phyloP scores from a whole-genome alignment of 345 rosid species.

The Melaleuca quinquenervia region DNA sequence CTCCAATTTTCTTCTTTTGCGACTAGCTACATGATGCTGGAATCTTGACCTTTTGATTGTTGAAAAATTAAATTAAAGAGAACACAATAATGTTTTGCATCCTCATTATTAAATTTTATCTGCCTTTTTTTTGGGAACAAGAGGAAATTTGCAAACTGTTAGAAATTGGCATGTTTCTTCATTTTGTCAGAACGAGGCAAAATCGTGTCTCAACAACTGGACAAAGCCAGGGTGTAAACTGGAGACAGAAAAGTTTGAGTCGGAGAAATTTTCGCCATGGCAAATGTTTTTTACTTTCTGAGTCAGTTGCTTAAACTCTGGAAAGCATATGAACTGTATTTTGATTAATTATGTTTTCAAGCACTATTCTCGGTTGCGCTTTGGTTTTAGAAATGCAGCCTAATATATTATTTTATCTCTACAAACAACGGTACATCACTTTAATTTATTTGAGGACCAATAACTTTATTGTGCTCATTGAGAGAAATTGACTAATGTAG shows the following conservation, averaged over 20 bases:
- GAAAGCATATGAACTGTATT: not conserved
- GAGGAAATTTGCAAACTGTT: not conserved
- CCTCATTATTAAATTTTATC: not conserved
- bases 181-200: not conserved
- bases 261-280: not conserved
- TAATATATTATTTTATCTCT: not conserved
- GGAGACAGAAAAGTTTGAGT: not conserved
- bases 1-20: not conserved
- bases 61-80: not conserved
- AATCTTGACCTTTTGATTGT: not conserved
- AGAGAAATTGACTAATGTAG: not conserved
- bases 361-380: not conserved
- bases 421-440: not conserved
- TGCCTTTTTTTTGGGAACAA: not conserved
- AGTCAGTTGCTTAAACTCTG: not conserved
- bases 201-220: not conserved
- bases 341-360: not conserved
- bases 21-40: not conserved
- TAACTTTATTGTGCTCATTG: not conserved
- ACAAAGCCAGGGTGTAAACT: not conserved
- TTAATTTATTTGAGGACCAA: not conserved
- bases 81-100: not conserved
- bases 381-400: not conserved
- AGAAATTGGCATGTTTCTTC: not conserved
- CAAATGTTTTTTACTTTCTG: not conserved